Evolutionary conservation across 257 asterid genomes (phyloP).

Genomic region (Solanum gandarillasii): DNA sequence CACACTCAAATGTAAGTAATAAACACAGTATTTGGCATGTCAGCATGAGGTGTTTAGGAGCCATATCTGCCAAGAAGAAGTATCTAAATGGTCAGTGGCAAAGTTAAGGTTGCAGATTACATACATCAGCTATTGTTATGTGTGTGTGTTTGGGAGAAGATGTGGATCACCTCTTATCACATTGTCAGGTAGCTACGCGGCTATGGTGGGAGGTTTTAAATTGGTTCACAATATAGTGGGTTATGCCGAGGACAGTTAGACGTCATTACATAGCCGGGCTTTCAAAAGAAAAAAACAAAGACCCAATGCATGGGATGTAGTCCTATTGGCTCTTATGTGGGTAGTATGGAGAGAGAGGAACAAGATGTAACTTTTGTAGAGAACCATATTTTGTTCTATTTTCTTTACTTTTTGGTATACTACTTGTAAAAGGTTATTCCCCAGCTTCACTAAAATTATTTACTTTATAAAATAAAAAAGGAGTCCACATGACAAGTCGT

Average conservation of each 20-base stretch:
- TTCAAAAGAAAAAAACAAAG: not conserved
- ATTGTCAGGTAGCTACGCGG: not conserved
- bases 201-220: not conserved
- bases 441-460: not conserved
- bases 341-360: not conserved
- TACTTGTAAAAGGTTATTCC: not conserved
- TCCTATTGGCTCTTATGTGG: not conserved
- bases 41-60: not conserved
- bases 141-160: not conserved
- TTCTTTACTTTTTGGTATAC: not conserved
- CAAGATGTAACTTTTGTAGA: not conserved
- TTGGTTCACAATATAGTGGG: not conserved
- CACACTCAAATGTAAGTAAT: not conserved
- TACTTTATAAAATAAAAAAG: not conserved
- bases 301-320: not conserved
- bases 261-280: not conserved
- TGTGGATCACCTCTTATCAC: not conserved
- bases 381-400: not conserved
- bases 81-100: not conserved
- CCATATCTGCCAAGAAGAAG: not conserved
- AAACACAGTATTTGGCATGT: not conserved
- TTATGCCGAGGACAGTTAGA: not conserved
- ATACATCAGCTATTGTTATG: not conserved
- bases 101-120: not conserved
- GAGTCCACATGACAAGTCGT: not conserved